Base-by-base conservation (phyloP, 768 basidiomycete species). In the Tylopilus felleus region DNA sequence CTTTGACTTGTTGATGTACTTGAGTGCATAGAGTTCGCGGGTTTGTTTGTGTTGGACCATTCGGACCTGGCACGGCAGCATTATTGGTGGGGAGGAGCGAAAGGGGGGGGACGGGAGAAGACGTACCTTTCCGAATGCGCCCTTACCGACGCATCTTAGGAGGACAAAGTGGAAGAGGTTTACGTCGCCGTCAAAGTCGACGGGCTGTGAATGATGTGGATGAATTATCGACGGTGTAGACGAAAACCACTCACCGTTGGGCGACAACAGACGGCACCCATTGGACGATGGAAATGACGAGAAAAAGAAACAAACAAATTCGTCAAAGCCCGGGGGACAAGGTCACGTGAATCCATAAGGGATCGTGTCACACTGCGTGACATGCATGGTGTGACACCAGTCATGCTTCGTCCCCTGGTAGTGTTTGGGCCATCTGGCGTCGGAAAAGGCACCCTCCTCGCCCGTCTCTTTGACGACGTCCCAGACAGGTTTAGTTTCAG, bases 31-130 rank as follows among this genome's bases (percentile, higher is more conserved):
- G 42, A 99, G 80, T 17, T 93, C 89, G 58, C 92, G 88, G n/a
- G 93, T 90, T 71, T 98, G 92, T 69, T 98, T 99, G 77, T 98
- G 97, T 73, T 99, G 96, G 8, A 99, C 97, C 56, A 99, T 96
- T 41, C 97, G 89, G 75, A 99, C 96, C 96, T 98, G 60, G 39
- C 48, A 21, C n/a, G 44, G 39, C 17, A 27, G 9, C 22, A 63
- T 60, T 43, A 52, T 19, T 19, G n/a, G 38, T 13, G 62, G 19
- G 64, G 53, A 2, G 6, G 6, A 3, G 31, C 5, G 47, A 60
- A 27, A 41, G 51, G 25, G 28, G 48, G 47, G 25, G 29, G 49
- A 47, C 10, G 36, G n/a, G 35, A 27, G 22, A 27, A 45, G 17
- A 14, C 10, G 49, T 31, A 94, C 96, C 85, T 99, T 98, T 68